Evolutionary conservation across 2,329 filamentous ascomycete species (phyloP), one percentile per base, ranked within the genome.

Genomic region (Colletotrichum kahawae): DNA sequence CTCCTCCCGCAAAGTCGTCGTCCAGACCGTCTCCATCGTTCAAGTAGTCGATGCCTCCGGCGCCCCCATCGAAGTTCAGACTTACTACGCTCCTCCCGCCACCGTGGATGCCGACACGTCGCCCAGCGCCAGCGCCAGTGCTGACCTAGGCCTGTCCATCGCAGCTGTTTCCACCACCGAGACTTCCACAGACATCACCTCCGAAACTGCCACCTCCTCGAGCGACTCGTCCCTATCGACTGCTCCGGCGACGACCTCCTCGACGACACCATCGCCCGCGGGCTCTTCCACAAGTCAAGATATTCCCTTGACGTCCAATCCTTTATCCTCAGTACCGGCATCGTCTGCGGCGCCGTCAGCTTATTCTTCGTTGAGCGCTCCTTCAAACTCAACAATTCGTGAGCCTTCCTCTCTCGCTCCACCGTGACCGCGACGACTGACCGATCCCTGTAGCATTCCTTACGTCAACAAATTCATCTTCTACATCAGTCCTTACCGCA

Each of bases 1-100:
- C 36, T 27, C 73, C 51, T 27, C 71, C 24, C 48, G 67, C 68
- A 82, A 84, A 78, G 82, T 89, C 75, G 83, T 92, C 79, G 84
- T 90, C 68, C 86, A 90, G 81, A 91, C 90, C 78, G 82, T 92
- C 77, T 90, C 89, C 31, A 84, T 91, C 80, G 81, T 91, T 70
- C 87, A 91, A 77, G 79, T 89, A 76, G 86, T 91, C 76, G 88
- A 91, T 81, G 82, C 82, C 60, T 80, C 81, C 59, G 90, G 90
- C 76, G 84, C 83, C 33, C 83, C 87, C 64, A 79, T 90, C 60
- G 81, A 84, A 67, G 80, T 87, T 27, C 82, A 85, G 73, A 91
- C 89, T 36, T 77, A 86, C 70, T 82, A 79, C 77, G 82, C 83
- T 54, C 77, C 83, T 60, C 80, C 85, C 48, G 81, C 83, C 78